These are phyloP conservation scores for Dothideomycetes sp. DNA, from an alignment of 2,329 filamentous ascomycete genomes.

Conservation along the genomic window DNA sequence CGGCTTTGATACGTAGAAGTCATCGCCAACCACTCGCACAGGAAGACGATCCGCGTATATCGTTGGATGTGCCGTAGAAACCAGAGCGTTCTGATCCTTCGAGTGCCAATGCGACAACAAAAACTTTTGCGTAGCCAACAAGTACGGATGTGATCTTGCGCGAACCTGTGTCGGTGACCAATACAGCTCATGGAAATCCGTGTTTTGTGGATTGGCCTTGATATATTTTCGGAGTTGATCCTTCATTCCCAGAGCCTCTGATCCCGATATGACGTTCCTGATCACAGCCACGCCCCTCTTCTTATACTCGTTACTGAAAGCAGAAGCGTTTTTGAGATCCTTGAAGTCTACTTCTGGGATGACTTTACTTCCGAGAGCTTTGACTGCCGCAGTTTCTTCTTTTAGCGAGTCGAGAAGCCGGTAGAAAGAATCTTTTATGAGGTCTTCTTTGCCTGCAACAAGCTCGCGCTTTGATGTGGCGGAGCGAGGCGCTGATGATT, in stretches of 20 bases:
- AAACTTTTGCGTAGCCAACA: conserved; percentile 38
- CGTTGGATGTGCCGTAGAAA: conserved; percentile 37
- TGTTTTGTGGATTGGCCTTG: conserved; percentile 35
- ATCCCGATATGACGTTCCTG: conserved; percentile 34
- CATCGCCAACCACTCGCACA: conserved; percentile 46
- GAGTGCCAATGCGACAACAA: conserved; percentile 42
- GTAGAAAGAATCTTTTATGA: conserved; percentile 36
- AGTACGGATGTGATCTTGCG: conserved; percentile 37
- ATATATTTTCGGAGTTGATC: conserved; percentile 38
- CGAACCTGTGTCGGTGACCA: conserved; percentile 40
- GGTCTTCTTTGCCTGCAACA: conserved; percentile 39
- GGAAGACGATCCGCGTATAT: conserved; percentile 41
- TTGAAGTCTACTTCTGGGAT: conserved; percentile 40
- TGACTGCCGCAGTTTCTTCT: conserved; percentile 37
- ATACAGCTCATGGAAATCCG: conserved; percentile 42
- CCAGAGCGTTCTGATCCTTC: conserved; percentile 29
- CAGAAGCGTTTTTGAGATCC: conserved; percentile 38
- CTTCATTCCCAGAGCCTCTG: conserved; percentile 37
- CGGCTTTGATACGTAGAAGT: conserved; percentile 46
- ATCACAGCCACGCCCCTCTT: conserved; percentile 46
- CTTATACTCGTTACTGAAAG: conserved; percentile 49
- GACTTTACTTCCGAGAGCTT: conserved; percentile 31
- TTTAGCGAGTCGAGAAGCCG: conserved; percentile 34
- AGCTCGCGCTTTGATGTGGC: conserved; percentile 36
- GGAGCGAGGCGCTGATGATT: conserved; percentile 35